phyloP scores from a whole-genome alignment of 78 protist species.

The Dictyostelium discoideum region DNA sequence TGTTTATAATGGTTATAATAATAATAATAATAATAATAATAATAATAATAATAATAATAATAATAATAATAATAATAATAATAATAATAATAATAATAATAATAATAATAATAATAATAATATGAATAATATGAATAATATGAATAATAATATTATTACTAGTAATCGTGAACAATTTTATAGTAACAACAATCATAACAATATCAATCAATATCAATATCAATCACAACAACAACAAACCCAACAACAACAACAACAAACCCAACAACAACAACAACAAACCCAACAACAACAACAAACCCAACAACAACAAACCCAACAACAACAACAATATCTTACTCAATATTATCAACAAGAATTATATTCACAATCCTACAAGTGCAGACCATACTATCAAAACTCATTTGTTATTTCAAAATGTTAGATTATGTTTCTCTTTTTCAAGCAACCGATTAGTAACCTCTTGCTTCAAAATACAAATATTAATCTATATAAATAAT shows the following conservation, averaged over 20 bases:
- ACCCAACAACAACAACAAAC: not conserved
- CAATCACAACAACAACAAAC: not conserved
- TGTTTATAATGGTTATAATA: not conserved
- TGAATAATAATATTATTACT: not conserved
- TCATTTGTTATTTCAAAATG: constrained; percentile 3
- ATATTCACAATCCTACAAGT: not conserved
- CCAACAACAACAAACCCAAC: not conserved
- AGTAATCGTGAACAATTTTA: not conserved
- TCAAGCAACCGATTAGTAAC: not conserved
- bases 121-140: too few relatives aligned
- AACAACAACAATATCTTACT: not conserved
- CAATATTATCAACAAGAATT: not conserved
- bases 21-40: not conserved
- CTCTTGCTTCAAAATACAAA: not conserved
- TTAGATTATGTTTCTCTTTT: not conserved
- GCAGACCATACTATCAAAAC: not conserved
- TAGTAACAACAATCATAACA: not conserved
- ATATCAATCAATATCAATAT: not conserved
- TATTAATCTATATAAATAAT: too few relatives aligned
- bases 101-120: not conserved
- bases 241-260: not conserved
- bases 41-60: not conserved
- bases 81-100: not conserved
- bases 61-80: not conserved
- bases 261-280: not conserved